Evolutionary conservation across 2,329 filamentous ascomycete species (phyloP).

Genomic region (Didymella glomerata): DNA sequence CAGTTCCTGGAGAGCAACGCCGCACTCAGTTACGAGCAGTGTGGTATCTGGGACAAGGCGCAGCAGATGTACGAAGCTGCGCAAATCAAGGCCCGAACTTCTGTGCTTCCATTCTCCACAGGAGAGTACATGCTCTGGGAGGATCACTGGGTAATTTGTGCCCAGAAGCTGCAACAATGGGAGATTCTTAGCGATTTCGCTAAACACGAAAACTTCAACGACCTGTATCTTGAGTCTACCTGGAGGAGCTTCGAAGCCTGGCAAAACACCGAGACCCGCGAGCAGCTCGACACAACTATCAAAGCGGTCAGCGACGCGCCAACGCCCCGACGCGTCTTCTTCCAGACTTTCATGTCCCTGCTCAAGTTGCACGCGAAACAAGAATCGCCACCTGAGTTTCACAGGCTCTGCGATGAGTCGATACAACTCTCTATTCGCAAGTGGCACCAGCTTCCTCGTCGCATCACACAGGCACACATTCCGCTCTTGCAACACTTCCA

Average conservation of each 20-base stretch:
- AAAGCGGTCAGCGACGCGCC: conserved; percentile 98
- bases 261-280: conserved; percentile 84
- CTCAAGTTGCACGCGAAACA: conserved; percentile 93
- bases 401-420: conserved; percentile 90
- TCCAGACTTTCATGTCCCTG: conserved; percentile 97
- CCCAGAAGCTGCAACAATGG: conserved; percentile 98
- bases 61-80: conserved; percentile 96
- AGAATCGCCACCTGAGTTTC: conserved; percentile 82
- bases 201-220: conserved; percentile 98
- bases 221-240: conserved; percentile 91
- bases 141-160: conserved; percentile 97
- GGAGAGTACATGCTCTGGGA: conserved; percentile 99
- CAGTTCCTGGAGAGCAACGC: conserved; percentile 98
- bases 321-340: conserved; percentile 91
- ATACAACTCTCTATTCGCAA: conserved; percentile 97
- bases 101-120: conserved; percentile 93
- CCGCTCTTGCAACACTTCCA: conserved; percentile 97
- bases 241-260: conserved; percentile 97
- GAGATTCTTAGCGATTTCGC: conserved; percentile 97
- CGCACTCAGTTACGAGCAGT: conserved; percentile 96
- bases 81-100: conserved; percentile 95
- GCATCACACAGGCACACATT: conserved; percentile 93
- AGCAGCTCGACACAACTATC: conserved; percentile 90
- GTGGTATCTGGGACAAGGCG: conserved; percentile 99
- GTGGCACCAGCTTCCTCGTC: conserved; percentile 96